Conservation (phyloP, 2,329 filamentous ascomycete genomes). For the Lasiodiplodia citricola region DNA sequence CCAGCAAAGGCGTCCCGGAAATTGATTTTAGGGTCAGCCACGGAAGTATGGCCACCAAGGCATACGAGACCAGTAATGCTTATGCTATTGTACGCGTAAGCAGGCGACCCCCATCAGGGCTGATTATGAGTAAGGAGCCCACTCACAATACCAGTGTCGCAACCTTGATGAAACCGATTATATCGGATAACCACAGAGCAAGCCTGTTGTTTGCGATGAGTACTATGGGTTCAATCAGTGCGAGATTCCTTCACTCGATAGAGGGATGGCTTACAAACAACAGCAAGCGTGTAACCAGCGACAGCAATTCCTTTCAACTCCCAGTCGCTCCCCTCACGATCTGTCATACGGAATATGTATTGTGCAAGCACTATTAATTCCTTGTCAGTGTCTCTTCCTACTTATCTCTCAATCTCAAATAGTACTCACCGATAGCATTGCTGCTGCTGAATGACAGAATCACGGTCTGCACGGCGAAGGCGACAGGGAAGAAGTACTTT, state of each 20-base stretch:
- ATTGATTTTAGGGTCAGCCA: constrained; percentile 35
- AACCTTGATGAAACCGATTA: constrained; percentile 65
- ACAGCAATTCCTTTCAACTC: constrained; percentile 70
- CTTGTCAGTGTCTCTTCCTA: neutral
- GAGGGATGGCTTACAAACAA: constrained; percentile 51
- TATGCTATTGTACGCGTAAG: constrained; percentile 29
- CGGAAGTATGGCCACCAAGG: constrained; percentile 36
- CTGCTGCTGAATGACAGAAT: constrained; percentile 69
- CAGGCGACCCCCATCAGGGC: too few species aligned
- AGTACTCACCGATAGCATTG: constrained; percentile 62
- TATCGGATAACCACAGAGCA: constrained; percentile 62
- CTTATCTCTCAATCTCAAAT: neutral
- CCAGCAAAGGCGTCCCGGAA: constrained; percentile 37
- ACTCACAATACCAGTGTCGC: constrained; percentile 62
- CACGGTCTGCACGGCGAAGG: constrained; percentile 55
- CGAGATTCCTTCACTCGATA: neutral
- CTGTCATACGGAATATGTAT: constrained; percentile 66
- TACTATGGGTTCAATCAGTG: constrained; percentile 34
- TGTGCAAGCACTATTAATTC: constrained; percentile 47
- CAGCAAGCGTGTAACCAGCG: constrained; percentile 65
- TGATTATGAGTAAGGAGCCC: too few species aligned
- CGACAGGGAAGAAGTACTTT: constrained; percentile 64
- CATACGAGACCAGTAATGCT: constrained; percentile 39
- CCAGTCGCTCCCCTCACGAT: constrained; percentile 61
- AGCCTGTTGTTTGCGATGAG: constrained; percentile 62